These are phyloP conservation scores for Stylonectria norvegica DNA, from an alignment of 2,329 filamentous ascomycete species.

Conservation along the genomic window DNA sequence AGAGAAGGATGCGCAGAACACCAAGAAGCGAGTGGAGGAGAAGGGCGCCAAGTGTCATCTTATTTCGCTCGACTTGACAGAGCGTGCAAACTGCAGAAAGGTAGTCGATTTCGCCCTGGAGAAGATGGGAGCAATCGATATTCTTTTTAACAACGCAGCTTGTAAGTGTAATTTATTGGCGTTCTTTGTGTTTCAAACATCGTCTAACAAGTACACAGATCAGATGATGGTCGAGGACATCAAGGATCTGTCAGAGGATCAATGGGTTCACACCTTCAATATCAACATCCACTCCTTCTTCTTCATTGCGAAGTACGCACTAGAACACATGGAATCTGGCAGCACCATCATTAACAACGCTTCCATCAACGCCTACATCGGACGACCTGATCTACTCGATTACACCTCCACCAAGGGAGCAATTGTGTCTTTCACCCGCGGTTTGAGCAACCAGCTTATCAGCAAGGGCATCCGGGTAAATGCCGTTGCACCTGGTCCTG, in stretches of 20 bases:
- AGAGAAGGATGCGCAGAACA: slow-evolving; percentile 71
- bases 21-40: slow-evolving; percentile 66
- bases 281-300: slow-evolving; percentile 82
- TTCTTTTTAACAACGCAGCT: slow-evolving; percentile 71
- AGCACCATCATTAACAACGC: slow-evolving; percentile 81
- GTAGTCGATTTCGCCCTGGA: slow-evolving; percentile 64
- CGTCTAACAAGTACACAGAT: slow-evolving; percentile 20
- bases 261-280: slow-evolving; percentile 77
- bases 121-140: slow-evolving; percentile 66
- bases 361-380: slow-evolving; percentile 79
- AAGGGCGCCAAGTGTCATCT: slow-evolving; percentile 64
- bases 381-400: slow-evolving; percentile 74
- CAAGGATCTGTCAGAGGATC: slow-evolving; percentile 67
- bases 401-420: slow-evolving; percentile 79
- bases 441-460: slow-evolving; percentile 71
- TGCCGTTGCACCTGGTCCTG: slow-evolving; percentile 69
- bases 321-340: slow-evolving; percentile 72
- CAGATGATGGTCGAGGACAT: slow-evolving; percentile 69
- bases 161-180: no score
- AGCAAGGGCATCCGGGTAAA: slow-evolving; percentile 72
- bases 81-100: slow-evolving; percentile 65
- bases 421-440: slow-evolving; percentile 75
- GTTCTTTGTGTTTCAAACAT: not conserved
- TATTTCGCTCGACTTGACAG: slow-evolving; percentile 61
- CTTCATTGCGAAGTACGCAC: slow-evolving; percentile 72